phyloP scores from a whole-genome alignment of 2,329 filamentous ascomycete species.

The Colletotrichum incanum region DNA sequence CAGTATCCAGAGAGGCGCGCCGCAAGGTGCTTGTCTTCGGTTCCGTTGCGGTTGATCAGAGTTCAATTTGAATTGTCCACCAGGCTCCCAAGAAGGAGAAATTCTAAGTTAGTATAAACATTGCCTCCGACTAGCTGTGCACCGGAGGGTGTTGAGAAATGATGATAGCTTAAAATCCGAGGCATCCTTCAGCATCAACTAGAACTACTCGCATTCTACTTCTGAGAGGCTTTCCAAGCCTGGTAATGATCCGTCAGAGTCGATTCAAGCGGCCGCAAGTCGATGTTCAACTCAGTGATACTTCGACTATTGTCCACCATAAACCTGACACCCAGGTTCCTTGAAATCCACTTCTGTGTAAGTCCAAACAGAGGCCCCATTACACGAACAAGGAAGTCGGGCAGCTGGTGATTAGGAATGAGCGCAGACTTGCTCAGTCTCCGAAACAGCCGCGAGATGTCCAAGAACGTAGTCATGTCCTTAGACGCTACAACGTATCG shows the following conservation, averaged over 20 bases:
- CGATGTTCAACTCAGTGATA: not conserved
- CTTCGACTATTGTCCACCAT: not conserved
- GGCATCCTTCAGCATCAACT: not conserved
- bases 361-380: conserved; percentile 1
- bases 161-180: not conserved
- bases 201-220: not conserved
- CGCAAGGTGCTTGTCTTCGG: no score
- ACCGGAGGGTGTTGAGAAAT: not conserved
- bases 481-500: conserved; percentile 6
- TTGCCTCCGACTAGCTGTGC: no score
- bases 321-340: not conserved
- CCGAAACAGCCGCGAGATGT: not conserved
- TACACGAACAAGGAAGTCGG: not conserved
- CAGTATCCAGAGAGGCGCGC: no score
- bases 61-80: no score
- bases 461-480: conserved; percentile 3
- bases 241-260: not conserved
- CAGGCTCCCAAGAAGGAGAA: no score
- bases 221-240: not conserved
- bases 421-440: not conserved
- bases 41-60: no score
- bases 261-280: not conserved
- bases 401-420: not conserved
- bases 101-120: no score
- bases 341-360: not conserved